Conservation (phyloP, 2,329 filamentous ascomycete species). For the Penicillium expansum region DNA sequence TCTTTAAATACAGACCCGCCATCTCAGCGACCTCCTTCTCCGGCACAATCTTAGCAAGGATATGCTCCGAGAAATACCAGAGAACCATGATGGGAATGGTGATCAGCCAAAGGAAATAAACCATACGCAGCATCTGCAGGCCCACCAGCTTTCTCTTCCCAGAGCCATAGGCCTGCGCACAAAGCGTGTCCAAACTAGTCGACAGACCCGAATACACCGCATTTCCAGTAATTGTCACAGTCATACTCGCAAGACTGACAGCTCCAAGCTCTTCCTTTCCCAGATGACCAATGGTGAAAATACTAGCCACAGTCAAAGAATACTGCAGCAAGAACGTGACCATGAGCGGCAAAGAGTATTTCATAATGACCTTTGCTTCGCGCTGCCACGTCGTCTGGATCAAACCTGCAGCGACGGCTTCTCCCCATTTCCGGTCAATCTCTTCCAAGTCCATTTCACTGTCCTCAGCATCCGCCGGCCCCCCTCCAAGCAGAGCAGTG, state of each 20-base stretch:
- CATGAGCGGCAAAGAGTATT: conserved; percentile 69
- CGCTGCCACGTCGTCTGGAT: conserved; percentile 90
- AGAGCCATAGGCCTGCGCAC: conserved; percentile 89
- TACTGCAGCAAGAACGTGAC: conserved; percentile 77
- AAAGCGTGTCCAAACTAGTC: conserved; percentile 87
- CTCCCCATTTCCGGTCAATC: conserved; percentile 75
- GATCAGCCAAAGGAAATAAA: conserved; percentile 70
- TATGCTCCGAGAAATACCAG: conserved; percentile 66
- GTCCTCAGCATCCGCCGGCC: conserved; percentile 38
- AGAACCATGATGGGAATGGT: conserved; percentile 69
- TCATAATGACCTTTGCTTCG: conserved; percentile 75
- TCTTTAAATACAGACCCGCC: conserved; percentile 69
- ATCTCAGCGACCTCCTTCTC: conserved; percentile 68
- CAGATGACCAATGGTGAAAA: conserved; percentile 74
- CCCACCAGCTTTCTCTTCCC: conserved; percentile 87
- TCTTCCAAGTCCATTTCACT: conserved; percentile 53
- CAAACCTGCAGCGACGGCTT: conserved; percentile 74
- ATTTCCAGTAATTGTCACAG: conserved; percentile 73
- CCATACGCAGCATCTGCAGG: conserved; percentile 76
- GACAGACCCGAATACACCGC: conserved; percentile 80
- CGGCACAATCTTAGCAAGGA: conserved; percentile 67
- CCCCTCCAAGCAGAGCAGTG: conserved; percentile 47
- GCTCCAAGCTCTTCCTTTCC: conserved; percentile 69
- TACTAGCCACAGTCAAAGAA: conserved; percentile 76
- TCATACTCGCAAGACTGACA: conserved; percentile 71